These are phyloP conservation scores for Ramaria sp. DNA, from an alignment of 768 basidiomycete species.

Conservation along the genomic window DNA sequence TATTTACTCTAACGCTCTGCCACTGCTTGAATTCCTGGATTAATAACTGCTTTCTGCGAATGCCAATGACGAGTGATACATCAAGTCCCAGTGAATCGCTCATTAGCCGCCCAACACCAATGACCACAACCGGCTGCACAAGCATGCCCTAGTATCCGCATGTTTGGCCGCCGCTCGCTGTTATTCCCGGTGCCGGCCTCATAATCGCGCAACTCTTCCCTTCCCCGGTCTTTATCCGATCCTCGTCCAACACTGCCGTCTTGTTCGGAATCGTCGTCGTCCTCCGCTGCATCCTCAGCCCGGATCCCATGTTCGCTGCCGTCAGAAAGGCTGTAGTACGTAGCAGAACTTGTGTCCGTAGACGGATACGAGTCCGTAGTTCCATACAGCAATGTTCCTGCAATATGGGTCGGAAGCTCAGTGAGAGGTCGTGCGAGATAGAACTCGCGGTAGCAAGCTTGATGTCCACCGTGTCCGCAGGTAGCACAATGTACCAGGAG, in stretches of 20 bases:
- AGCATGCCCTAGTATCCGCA: slow-evolving; percentile 38
- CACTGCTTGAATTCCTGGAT: no score
- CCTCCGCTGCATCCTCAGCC: slow-evolving; percentile 12
- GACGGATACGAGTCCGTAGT: slow-evolving; percentile 16
- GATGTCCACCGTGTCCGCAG: slow-evolving; percentile 76
- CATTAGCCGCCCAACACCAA: slow-evolving; percentile 53
- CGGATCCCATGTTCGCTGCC: slow-evolving; percentile 13
- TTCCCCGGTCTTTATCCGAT: neutral
- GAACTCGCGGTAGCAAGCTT: slow-evolving; percentile 62
- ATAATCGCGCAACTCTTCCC: neutral
- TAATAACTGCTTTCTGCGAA: no score
- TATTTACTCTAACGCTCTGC: no score
- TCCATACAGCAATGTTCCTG: slow-evolving; percentile 13
- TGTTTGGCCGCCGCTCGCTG: neutral
- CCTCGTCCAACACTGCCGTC: neutral
- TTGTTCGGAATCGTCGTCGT: neutral
- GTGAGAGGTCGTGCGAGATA: slow-evolving; percentile 51
- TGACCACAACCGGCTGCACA: slow-evolving; percentile 82
- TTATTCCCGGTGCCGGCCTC: neutral
- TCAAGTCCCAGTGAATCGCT: neutral
- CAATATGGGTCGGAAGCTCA: slow-evolving; percentile 25
- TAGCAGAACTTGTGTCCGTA: slow-evolving; percentile 1
- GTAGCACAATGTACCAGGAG: slow-evolving; percentile 66
- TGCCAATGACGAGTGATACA: no score
- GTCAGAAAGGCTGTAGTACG: slow-evolving; percentile 11